Conservation (phyloP, 345 rosid genomes). For the Noccaea bulbosa region DNA sequence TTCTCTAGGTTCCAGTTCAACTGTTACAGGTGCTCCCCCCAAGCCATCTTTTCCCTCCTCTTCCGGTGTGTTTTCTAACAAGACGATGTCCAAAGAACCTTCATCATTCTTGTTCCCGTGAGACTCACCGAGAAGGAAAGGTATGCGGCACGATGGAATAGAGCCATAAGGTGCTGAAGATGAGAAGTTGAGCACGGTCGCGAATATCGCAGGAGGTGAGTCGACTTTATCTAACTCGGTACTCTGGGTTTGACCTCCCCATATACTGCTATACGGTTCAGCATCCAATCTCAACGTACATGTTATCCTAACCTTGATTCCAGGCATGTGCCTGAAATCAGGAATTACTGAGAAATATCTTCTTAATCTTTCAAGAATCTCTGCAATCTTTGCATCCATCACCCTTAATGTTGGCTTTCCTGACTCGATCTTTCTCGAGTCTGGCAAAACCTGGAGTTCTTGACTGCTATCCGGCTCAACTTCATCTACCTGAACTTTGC, state of each 20-base stretch:
- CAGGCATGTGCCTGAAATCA: slow-evolving; percentile 79
- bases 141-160: slow-evolving; percentile 74
- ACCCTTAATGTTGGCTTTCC: slow-evolving; percentile 69
- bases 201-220: slow-evolving; percentile 75
- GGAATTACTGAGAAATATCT: slow-evolving; percentile 85
- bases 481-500: slow-evolving; percentile 53
- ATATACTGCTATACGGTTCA: slow-evolving; percentile 59
- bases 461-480: slow-evolving; percentile 47
- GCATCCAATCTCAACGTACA: slow-evolving; percentile 84
- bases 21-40: slow-evolving; percentile 64
- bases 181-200: slow-evolving; percentile 86
- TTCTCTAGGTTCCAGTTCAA: slow-evolving; percentile 80
- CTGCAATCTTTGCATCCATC: slow-evolving; percentile 85
- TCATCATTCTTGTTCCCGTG: slow-evolving; percentile 41
- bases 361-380: slow-evolving; percentile 65
- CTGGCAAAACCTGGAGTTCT: slow-evolving; percentile 48
- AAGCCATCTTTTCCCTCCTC: slow-evolving; percentile 49
- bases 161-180: slow-evolving; percentile 86
- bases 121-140: slow-evolving; percentile 87
- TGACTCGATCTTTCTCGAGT: slow-evolving; percentile 48
- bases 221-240: slow-evolving; percentile 54
- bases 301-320: slow-evolving; percentile 70
- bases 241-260: slow-evolving; percentile 54
- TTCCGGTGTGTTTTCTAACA: slow-evolving; percentile 50
- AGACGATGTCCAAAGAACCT: slow-evolving; percentile 54